phyloP scores from a whole-genome alignment of 1,284 basidiomycete species.

The Ganoderma boninense region DNA sequence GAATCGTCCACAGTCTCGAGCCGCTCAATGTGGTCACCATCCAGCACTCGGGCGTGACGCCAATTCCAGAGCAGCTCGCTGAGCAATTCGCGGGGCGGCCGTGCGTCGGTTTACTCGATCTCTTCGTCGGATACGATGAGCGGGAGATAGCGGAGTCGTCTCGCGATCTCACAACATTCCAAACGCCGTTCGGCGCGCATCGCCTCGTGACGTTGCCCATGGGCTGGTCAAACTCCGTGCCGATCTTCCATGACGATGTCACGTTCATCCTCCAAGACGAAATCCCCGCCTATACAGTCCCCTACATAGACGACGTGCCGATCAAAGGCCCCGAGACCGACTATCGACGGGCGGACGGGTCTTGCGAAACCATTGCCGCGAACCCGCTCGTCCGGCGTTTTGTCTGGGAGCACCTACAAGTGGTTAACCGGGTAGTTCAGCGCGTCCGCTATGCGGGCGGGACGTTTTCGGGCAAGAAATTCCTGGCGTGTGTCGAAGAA shows the following conservation, averaged over 20 bases:
- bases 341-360: slow-evolving; percentile 33
- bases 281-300: slow-evolving; percentile 43
- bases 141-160: slow-evolving; percentile 35
- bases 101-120: slow-evolving; percentile 37
- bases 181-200: slow-evolving; percentile 33
- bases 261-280: slow-evolving; percentile 46
- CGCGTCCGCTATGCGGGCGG: slow-evolving; percentile 22
- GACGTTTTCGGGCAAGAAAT: too few relatives aligned
- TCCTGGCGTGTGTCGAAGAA: too few relatives aligned
- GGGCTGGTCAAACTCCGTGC: slow-evolving; percentile 51
- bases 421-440: slow-evolving; percentile 43
- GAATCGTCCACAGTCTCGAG: slow-evolving; percentile 44
- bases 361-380: slow-evolving; percentile 37
- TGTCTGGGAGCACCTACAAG: slow-evolving; percentile 42
- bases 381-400: slow-evolving; percentile 45
- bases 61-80: slow-evolving; percentile 41
- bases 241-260: slow-evolving; percentile 47
- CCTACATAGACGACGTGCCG: slow-evolving; percentile 44
- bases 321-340: slow-evolving; percentile 34
- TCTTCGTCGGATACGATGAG: slow-evolving; percentile 38
- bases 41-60: slow-evolving; percentile 38
- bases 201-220: slow-evolving; percentile 43
- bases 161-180: slow-evolving; percentile 40
- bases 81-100: slow-evolving; percentile 32
- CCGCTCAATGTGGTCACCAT: slow-evolving; percentile 46